A percentile compares a stretch with the other conserved stretches of the same genome.
Conservation (phyloP, 2,329 filamentous ascomycete species). For the Biscogniauxia sp. region DNA sequence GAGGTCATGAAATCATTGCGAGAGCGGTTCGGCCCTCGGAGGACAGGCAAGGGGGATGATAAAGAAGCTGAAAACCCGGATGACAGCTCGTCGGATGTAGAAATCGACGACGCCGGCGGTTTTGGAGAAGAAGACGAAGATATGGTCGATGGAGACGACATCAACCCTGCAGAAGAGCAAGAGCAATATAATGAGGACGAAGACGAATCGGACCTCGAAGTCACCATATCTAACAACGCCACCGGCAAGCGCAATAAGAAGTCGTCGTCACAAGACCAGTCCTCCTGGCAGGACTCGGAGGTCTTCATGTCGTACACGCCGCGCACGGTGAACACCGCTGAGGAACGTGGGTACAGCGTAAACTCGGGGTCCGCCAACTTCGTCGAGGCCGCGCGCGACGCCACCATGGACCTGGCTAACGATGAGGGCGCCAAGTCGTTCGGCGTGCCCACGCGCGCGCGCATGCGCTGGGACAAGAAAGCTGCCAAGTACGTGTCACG, state of each 20-base stretch:
- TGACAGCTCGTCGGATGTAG: slow-evolving; percentile 19
- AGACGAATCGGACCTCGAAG: slow-evolving; percentile 65
- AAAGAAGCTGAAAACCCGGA: slow-evolving; percentile 37
- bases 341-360: slow-evolving; percentile 91
- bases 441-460: slow-evolving; percentile 68
- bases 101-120: slow-evolving; percentile 12
- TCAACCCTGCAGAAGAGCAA: slow-evolving; percentile 34
- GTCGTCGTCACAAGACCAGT: slow-evolving; percentile 36
- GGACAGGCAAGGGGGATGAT: slow-evolving; percentile 42
- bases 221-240: slow-evolving; percentile 64
- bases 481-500: slow-evolving; percentile 90
- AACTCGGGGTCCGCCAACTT: slow-evolving; percentile 81
- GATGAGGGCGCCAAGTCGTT: slow-evolving; percentile 82
- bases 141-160: slow-evolving; percentile 33
- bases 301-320: slow-evolving; percentile 97
- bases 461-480: slow-evolving; percentile 96
- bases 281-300: slow-evolving; percentile 77
- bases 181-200: slow-evolving; percentile 42
- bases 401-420: slow-evolving; percentile 88
- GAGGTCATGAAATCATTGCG: slow-evolving; percentile 74
- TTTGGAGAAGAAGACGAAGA: slow-evolving; percentile 30
- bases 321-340: slow-evolving; percentile 72
- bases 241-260: slow-evolving; percentile 45
- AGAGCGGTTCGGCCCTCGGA: slow-evolving; percentile 64
- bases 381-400: slow-evolving; percentile 79